Conservation (phyloP, 164 flowering plant genomes). For the Akebia trifoliata region DNA sequence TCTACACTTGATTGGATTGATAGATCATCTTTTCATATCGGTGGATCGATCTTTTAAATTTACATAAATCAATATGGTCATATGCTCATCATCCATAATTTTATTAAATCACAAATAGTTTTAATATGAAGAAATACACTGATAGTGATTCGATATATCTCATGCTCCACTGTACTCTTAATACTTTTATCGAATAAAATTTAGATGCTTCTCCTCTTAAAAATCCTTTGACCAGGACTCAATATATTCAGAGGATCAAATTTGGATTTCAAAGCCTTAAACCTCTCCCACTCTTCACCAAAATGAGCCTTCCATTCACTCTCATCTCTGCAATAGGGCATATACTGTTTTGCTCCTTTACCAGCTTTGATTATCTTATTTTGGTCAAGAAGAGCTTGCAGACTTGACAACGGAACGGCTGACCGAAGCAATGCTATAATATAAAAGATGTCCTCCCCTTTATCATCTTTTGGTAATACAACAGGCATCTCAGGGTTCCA, state of each 20-base stretch:
- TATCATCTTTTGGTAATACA: conserved; percentile 8
- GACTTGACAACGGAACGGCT: background rate
- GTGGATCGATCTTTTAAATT: too few relatives aligned
- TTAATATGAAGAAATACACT: too few relatives aligned
- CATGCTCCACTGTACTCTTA: too few relatives aligned
- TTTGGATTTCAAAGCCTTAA: conserved; percentile 10
- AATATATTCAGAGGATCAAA: conserved; percentile 16
- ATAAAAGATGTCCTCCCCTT: too few relatives aligned
- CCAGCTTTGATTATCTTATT: conserved; percentile 10
- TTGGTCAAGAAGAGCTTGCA: conserved; percentile 6
- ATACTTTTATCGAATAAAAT: too few relatives aligned
- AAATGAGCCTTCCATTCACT: conserved; percentile 16
- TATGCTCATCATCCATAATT: too few relatives aligned
- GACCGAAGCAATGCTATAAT: conserved; percentile 8
- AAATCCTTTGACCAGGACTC: conserved; percentile 20
- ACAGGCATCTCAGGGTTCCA: conserved; percentile 13
- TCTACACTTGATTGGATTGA: too few relatives aligned
- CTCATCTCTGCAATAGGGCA: conserved; percentile 8
- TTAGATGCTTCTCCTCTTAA: conserved; percentile 15
- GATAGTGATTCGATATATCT: too few relatives aligned
- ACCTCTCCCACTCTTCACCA: conserved; percentile 17
- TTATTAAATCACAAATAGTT: too few relatives aligned
- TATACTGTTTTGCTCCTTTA: conserved; percentile 13
- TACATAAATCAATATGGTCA: too few relatives aligned
- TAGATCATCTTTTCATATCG: too few relatives aligned